Conservation (phyloP, 1,139 yeast genomes). For the Taphrina deformans region DNA sequence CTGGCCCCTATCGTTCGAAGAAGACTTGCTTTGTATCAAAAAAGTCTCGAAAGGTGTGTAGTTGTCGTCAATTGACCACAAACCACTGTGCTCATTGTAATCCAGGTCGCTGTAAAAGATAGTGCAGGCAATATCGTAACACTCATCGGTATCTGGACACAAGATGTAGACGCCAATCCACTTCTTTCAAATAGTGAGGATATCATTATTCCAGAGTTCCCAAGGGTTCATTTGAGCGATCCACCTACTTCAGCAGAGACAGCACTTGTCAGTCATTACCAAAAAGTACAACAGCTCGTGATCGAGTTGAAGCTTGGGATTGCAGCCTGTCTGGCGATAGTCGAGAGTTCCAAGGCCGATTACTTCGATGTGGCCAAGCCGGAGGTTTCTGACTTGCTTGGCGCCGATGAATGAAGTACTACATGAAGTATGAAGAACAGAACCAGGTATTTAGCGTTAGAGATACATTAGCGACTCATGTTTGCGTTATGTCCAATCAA, state of each 20-base stretch:
- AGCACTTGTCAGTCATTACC: neutral
- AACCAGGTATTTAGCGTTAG: too few relatives aligned
- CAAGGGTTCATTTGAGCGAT: neutral
- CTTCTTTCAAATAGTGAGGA: neutral
- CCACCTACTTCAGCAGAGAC: neutral
- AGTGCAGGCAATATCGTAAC: neutral
- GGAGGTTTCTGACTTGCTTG: too few relatives aligned
- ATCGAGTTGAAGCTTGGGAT: neutral
- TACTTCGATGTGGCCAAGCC: neutral
- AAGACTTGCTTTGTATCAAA: neutral
- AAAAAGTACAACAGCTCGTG: slow-evolving; percentile 7
- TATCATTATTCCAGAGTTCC: neutral
- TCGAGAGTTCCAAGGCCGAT: neutral
- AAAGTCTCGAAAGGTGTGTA: neutral
- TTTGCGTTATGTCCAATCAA: too few relatives aligned
- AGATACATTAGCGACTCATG: too few relatives aligned
- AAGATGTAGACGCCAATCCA: neutral
- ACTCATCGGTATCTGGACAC: neutral
- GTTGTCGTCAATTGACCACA: too few relatives aligned
- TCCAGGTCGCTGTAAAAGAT: neutral
- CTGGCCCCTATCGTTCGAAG: neutral
- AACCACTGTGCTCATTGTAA: neutral
- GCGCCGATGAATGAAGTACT: too few relatives aligned
- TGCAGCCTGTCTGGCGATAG: neutral
- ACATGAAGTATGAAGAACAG: too few relatives aligned